Percentiles rank a stretch among this genome's conserved stretches.
phyloP scores from a whole-genome alignment of 2,329 filamentous ascomycete genomes.

The Pyrenochaeta sp. region DNA sequence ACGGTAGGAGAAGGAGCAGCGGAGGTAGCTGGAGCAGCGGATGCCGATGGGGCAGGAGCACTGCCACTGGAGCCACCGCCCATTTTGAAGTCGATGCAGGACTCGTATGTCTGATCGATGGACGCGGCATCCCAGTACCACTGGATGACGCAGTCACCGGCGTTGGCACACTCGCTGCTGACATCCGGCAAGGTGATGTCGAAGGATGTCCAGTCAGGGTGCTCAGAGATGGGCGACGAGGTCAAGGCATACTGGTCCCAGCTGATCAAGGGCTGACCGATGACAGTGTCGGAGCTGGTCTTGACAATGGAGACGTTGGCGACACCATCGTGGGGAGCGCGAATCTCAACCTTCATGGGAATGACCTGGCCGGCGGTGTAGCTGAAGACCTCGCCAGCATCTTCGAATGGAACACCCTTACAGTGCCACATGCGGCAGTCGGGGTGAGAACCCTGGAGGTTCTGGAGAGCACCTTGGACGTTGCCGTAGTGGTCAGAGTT shows the following conservation, averaged over 20 bases:
- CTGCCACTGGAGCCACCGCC: constrained; percentile 40
- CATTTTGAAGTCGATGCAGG: constrained; percentile 67
- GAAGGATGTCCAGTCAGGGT: constrained; percentile 59
- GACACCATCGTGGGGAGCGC: constrained; percentile 62
- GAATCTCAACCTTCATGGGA: constrained; percentile 57
- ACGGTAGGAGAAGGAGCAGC: constrained; percentile 16
- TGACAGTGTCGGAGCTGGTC: constrained; percentile 60
- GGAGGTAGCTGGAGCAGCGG: constrained; percentile 13
- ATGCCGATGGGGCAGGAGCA: constrained; percentile 7
- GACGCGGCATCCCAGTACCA: constrained; percentile 68
- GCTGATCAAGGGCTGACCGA: constrained; percentile 63
- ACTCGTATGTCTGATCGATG: constrained; percentile 69
- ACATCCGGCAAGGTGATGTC: constrained; percentile 64
- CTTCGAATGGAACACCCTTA: constrained; percentile 66
- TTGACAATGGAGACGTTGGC: constrained; percentile 69
- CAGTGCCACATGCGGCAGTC: constrained; percentile 66
- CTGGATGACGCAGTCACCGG: constrained; percentile 65
- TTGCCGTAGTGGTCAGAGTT: constrained; percentile 64
- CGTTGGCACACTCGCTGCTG: constrained; percentile 55
- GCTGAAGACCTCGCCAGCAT: constrained; percentile 60
- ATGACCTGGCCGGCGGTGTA: constrained; percentile 62
- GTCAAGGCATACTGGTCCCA: constrained; percentile 65
- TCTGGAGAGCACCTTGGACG: constrained; percentile 64
- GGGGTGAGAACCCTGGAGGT: constrained; percentile 52
- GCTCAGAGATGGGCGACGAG: constrained; percentile 50